Conservation (phyloP, 2,329 filamentous ascomycete genomes). For the Ceratocystis huliohia region DNA sequence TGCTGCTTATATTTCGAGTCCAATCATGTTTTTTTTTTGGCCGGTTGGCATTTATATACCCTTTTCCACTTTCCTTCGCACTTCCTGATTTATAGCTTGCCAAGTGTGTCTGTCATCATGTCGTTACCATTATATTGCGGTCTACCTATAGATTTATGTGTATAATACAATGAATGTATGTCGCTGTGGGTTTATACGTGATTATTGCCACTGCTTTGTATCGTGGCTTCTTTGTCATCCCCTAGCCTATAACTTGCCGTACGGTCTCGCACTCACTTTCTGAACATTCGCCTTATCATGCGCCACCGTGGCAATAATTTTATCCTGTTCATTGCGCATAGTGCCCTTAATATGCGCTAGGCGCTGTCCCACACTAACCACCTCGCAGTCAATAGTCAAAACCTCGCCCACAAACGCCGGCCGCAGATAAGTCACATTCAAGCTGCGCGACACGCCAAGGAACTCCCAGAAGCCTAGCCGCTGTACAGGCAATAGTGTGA, state of each 20-base stretch:
- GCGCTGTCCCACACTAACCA: conserved; percentile 44
- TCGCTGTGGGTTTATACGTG: too few species aligned
- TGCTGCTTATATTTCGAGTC: neutral
- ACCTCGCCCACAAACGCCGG: conserved; percentile 42
- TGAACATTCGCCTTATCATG: conserved; percentile 55
- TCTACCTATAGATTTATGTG: too few species aligned
- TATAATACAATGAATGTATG: too few species aligned
- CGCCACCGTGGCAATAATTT: conserved; percentile 45
- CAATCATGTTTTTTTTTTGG: neutral
- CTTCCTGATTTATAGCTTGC: neutral
- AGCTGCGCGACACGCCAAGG: conserved; percentile 51
- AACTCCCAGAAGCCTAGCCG: conserved; percentile 44
- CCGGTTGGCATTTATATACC: conserved; percentile 1
- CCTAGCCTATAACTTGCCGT: neutral
- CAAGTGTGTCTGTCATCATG: neutral
- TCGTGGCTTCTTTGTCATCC: neutral
- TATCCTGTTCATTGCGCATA: conserved; percentile 42
- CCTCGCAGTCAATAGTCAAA: conserved; percentile 43
- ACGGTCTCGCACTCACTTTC: conserved; percentile 25
- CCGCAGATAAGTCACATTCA: conserved; percentile 55
- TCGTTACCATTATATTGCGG: too few species aligned
- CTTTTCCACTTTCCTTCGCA: neutral
- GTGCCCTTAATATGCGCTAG: conserved; percentile 41
- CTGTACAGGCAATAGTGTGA: conserved; percentile 43
- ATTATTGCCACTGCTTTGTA: too few species aligned